phyloP scores from a whole-genome alignment of 768 basidiomycete genomes.

The Lactarius evosmus region DNA sequence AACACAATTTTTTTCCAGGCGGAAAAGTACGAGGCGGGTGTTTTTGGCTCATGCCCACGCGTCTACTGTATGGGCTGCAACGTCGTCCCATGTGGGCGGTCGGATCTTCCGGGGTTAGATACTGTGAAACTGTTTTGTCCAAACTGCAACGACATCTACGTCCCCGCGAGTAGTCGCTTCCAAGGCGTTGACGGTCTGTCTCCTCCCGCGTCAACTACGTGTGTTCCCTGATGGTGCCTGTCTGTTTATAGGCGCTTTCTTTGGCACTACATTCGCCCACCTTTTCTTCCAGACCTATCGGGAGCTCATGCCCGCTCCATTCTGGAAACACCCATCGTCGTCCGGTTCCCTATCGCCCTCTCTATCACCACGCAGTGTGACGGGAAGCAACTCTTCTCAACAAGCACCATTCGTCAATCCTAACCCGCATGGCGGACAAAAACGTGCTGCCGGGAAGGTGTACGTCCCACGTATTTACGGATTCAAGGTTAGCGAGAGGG shows the following conservation, averaged over 20 bases:
- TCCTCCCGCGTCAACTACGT: constrained; percentile 6
- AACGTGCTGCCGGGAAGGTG: constrained; percentile 79
- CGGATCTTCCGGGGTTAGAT: constrained; percentile 93
- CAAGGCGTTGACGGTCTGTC: constrained; percentile 89
- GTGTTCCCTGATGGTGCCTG: not conserved
- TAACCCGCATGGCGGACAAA: constrained; percentile 86
- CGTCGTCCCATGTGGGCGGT: constrained; percentile 92
- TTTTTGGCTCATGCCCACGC: constrained; percentile 93
- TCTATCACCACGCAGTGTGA: constrained; percentile 49
- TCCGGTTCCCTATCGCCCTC: constrained; percentile 51
- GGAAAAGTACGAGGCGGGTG: constrained; percentile 90
- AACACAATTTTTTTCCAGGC: constrained; percentile 48
- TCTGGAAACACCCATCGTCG: constrained; percentile 69
- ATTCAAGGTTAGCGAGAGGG: constrained; percentile 94
- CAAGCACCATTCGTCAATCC: constrained; percentile 73
- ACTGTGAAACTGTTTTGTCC: constrained; percentile 98
- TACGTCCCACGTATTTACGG: constrained; percentile 95
- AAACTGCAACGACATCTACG: constrained; percentile 96
- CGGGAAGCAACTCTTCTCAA: constrained; percentile 47
- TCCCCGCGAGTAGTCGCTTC: constrained; percentile 92
- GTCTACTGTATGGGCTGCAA: constrained; percentile 88
- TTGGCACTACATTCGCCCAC: constrained; percentile 98
- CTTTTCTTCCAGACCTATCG: constrained; percentile 98
- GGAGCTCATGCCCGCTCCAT: constrained; percentile 90
- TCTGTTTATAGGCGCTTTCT: constrained; percentile 78